Conservation (phyloP, 106 monocot species). For the Dendrobium nobile region DNA sequence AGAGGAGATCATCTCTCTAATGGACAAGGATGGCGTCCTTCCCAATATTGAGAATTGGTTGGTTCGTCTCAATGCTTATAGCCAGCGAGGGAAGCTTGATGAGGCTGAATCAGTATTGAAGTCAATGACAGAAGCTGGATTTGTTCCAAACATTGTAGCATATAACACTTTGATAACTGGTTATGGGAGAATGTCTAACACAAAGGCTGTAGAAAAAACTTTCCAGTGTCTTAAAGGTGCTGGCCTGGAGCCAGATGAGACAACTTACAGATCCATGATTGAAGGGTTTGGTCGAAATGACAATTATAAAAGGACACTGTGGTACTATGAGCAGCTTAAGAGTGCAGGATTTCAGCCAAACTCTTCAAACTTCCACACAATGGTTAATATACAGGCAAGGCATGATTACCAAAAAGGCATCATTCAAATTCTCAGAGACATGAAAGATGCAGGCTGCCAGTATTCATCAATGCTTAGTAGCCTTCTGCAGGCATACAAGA, state of each 20-base stretch:
- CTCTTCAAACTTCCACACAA: conserved; percentile 90
- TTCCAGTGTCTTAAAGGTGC: conserved; percentile 38
- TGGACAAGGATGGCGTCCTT: conserved; percentile 56
- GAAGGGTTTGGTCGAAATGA: conserved; percentile 78
- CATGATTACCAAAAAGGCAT: conserved; percentile 51
- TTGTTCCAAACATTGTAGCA: conserved; percentile 75
- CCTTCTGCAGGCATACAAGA: conserved; percentile 81
- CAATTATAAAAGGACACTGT: conserved; percentile 48
- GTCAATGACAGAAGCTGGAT: conserved; percentile 45
- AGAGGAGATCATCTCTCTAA: conserved; percentile 57
- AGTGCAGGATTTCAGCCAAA: conserved; percentile 56
- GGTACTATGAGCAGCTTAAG: conserved; percentile 73
- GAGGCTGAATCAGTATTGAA: conserved; percentile 60
- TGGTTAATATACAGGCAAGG: conserved; percentile 87
- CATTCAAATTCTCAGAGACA: conserved; percentile 58
- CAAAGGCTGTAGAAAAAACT: conserved; percentile 27
- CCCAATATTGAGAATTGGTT: conserved; percentile 88
- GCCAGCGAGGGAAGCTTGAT: conserved; percentile 82
- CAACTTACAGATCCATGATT: conserved; percentile 89
- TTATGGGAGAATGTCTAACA: conserved; percentile 59
- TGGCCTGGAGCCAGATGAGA: conserved; percentile 82
- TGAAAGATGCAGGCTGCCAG: conserved; percentile 54
- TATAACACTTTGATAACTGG: conserved; percentile 97
- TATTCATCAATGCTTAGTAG: conserved; percentile 56
- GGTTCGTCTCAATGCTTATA: conserved; percentile 74